These are phyloP conservation scores for Cyberlindnera veronae DNA, from an alignment of 805 yeast genomes.

Conservation along the genomic window DNA sequence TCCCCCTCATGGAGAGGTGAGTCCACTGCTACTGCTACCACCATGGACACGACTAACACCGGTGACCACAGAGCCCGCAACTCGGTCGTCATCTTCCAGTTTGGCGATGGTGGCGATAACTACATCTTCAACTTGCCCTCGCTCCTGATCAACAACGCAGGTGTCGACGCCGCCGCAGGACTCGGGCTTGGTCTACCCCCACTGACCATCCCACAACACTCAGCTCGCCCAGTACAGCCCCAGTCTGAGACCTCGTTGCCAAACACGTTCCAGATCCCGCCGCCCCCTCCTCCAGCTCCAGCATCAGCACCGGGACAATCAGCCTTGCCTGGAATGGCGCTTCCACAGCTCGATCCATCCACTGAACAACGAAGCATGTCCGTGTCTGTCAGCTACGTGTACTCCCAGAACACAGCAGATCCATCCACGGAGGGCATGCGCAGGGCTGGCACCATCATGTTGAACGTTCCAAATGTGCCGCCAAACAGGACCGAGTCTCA, in stretches of 20 bases:
- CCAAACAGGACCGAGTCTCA: conserved; percentile 52
- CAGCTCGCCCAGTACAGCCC: too few relatives aligned
- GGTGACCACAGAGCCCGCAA: background rate
- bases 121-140: conserved; percentile 16
- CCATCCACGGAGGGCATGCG: background rate
- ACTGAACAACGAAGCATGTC: conserved; percentile 40
- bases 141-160: conserved; percentile 1
- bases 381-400: conserved; percentile 39
- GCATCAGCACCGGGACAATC: too few relatives aligned
- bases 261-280: too few relatives aligned
- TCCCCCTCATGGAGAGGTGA: conserved; percentile 5
- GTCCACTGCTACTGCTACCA: background rate
- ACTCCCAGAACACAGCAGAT: conserved; percentile 14
- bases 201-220: conserved; percentile 1
- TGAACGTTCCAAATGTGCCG: conserved; percentile 67
- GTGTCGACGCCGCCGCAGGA: background rate
- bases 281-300: too few relatives aligned
- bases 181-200: background rate
- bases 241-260: too few relatives aligned
- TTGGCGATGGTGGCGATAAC: conserved; percentile 20
- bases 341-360: too few relatives aligned
- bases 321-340: too few relatives aligned
- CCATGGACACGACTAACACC: background rate
- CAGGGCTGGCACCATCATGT: conserved; percentile 48
- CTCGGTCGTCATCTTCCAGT: conserved; percentile 22